phyloP scores from a whole-genome alignment of 2,329 filamentous ascomycete genomes.

The Cordyceps tenuipes region DNA sequence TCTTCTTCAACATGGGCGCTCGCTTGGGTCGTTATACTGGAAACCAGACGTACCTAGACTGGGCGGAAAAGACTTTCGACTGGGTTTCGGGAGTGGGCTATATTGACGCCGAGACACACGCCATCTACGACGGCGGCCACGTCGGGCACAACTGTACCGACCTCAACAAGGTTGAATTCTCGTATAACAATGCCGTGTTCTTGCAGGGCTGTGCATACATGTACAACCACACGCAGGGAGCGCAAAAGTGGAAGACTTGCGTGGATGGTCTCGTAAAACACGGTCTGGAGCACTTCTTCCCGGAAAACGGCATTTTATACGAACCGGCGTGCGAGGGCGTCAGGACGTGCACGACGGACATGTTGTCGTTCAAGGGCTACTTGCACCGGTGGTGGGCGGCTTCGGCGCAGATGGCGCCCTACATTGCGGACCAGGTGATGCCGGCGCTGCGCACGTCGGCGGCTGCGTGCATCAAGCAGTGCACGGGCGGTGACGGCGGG shows the following conservation, averaged over 20 bases:
- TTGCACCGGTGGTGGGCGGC: constrained; percentile 49
- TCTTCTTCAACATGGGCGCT: constrained; percentile 58
- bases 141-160: constrained; percentile 44
- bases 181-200: constrained; percentile 52
- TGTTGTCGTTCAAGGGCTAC: constrained; percentile 55
- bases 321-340: constrained; percentile 53
- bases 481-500: constrained; percentile 40
- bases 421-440: constrained; percentile 40
- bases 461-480: constrained; percentile 45
- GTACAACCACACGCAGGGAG: constrained; percentile 46
- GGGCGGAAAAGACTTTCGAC: constrained; percentile 55
- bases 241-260: constrained; percentile 41
- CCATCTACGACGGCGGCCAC: constrained; percentile 52
- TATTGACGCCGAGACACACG: constrained; percentile 50
- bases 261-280: constrained; percentile 32
- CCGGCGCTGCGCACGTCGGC: constrained; percentile 45
- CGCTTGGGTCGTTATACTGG: constrained; percentile 63
- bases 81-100: constrained; percentile 50
- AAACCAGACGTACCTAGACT: constrained; percentile 55
- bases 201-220: constrained; percentile 53
- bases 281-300: constrained; percentile 41
- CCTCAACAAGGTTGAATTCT: constrained; percentile 49
- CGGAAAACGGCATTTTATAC: constrained; percentile 43
- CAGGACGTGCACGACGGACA: constrained; percentile 52
- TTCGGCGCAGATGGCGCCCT: constrained; percentile 46